Percentiles rank a stretch among this genome's conserved stretches.
Evolutionary conservation across 768 basidiomycete genomes (phyloP).

Genomic region (Rhizopogon vulgaris): DNA sequence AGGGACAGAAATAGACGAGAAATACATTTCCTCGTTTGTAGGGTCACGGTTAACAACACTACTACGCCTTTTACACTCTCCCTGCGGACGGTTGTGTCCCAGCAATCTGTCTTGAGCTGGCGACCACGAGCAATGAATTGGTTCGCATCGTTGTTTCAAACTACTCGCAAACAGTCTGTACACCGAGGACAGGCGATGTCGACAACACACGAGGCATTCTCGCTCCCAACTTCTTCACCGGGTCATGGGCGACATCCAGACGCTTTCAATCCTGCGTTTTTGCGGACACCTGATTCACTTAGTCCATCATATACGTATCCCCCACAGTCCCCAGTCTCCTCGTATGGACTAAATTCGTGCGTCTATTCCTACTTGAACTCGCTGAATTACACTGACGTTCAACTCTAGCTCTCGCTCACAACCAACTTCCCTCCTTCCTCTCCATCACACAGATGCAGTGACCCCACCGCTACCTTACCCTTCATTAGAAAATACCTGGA

Average conservation of each 20-base stretch:
- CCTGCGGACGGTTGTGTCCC: background rate
- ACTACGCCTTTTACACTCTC: slow-evolving; percentile 1
- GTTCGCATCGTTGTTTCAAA: slow-evolving; percentile 61
- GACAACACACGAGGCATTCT: slow-evolving; percentile 84
- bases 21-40: slow-evolving; percentile 1
- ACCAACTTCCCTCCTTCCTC: slow-evolving; percentile 57
- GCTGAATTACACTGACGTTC: slow-evolving; percentile 1
- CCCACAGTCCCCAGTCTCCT: slow-evolving; percentile 46
- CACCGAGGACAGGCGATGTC: slow-evolving; percentile 64
- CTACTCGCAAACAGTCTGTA: slow-evolving; percentile 40
- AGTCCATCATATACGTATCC: slow-evolving; percentile 72
- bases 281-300: slow-evolving; percentile 42
- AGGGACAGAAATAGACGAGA: slow-evolving; percentile 3
- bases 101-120: background rate
- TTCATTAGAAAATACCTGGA: slow-evolving; percentile 78
- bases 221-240: slow-evolving; percentile 72
- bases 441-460: slow-evolving; percentile 48
- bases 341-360: slow-evolving; percentile 57
- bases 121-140: slow-evolving; percentile 53
- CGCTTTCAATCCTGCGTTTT: slow-evolving; percentile 51
- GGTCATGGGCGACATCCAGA: slow-evolving; percentile 47
- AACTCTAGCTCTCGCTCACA: slow-evolving; percentile 36
- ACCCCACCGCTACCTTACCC: slow-evolving; percentile 52
- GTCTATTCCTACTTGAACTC: slow-evolving; percentile 9
- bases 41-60: background rate